A percentile compares a stretch with the other conserved stretches of the same genome.
Evolutionary conservation across 1,284 basidiomycete species (phyloP).

Genomic region (Fomitiporia mediterranea): DNA sequence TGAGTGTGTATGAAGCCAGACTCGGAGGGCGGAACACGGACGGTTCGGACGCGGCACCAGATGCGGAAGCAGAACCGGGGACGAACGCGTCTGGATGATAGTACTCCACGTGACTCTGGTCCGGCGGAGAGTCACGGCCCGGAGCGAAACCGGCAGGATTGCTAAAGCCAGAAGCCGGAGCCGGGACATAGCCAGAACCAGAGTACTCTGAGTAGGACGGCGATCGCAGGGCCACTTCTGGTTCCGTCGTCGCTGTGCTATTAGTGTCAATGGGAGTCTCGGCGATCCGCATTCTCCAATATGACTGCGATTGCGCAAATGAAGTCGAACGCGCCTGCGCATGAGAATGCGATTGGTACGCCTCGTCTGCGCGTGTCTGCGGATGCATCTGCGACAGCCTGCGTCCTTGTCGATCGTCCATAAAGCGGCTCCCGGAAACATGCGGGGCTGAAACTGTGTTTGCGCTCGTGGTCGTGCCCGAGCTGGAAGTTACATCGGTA

Average conservation of each 20-base stretch:
- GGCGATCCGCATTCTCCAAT: not conserved
- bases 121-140: not conserved
- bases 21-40: not conserved
- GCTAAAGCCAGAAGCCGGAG: not conserved
- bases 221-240: not conserved
- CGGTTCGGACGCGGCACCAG: not conserved
- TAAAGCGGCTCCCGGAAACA: not conserved
- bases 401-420: not conserved
- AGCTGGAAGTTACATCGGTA: not conserved
- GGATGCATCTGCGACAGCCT: not conserved
- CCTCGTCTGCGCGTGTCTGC: not conserved
- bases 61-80: not conserved
- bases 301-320: too few species aligned
- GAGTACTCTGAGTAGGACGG: too few species aligned
- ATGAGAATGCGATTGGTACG: not conserved
- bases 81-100: not conserved
- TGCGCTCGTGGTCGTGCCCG: not conserved
- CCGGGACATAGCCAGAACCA: not conserved
- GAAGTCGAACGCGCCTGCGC: not conserved
- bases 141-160: not conserved
- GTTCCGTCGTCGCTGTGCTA: not conserved
- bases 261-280: not conserved
- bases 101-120: not conserved
- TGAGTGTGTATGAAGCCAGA: not conserved
- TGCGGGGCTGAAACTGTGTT: too few species aligned